phyloP scores from a whole-genome alignment of 2,329 filamentous ascomycete species.

The Aspergillus clavatus region DNA sequence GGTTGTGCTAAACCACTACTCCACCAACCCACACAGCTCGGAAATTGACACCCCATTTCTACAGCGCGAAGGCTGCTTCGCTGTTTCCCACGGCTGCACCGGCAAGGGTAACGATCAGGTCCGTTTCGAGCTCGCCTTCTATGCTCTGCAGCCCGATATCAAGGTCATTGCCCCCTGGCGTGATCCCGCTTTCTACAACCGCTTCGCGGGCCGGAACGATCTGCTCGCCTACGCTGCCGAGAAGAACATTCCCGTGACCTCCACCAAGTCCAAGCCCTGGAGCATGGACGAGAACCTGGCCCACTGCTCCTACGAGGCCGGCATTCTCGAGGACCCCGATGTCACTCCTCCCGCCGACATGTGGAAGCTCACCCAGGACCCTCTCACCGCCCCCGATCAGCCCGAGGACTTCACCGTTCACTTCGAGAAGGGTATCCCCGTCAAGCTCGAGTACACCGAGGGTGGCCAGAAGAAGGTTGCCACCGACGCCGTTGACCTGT shows the following conservation, averaged over 20 bases:
- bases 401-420: conserved; percentile 66
- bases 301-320: conserved; percentile 69
- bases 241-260: conserved; percentile 45
- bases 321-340: conserved; percentile 52
- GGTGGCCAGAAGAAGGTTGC: conserved; percentile 50
- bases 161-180: conserved; percentile 49
- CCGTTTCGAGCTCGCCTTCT: conserved; percentile 48
- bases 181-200: conserved; percentile 45
- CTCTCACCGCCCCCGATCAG: conserved; percentile 63
- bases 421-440: conserved; percentile 71
- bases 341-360: conserved; percentile 68
- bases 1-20: background rate
- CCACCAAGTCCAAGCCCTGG: conserved; percentile 46
- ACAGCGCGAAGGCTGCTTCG: conserved; percentile 42
- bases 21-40: background rate
- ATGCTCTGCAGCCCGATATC: conserved; percentile 46
- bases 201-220: conserved; percentile 46
- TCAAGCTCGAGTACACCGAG: conserved; percentile 58
- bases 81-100: conserved; percentile 44
- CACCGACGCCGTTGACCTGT: conserved; percentile 67
- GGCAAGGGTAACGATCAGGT: conserved; percentile 49
- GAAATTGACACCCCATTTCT: background rate
- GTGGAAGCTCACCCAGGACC: conserved; percentile 67
- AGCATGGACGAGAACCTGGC: conserved; percentile 55
- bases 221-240: conserved; percentile 47